Base-by-base conservation (phyloP, 2,329 filamentous ascomycete genomes). In the Apiospora koreana region DNA sequence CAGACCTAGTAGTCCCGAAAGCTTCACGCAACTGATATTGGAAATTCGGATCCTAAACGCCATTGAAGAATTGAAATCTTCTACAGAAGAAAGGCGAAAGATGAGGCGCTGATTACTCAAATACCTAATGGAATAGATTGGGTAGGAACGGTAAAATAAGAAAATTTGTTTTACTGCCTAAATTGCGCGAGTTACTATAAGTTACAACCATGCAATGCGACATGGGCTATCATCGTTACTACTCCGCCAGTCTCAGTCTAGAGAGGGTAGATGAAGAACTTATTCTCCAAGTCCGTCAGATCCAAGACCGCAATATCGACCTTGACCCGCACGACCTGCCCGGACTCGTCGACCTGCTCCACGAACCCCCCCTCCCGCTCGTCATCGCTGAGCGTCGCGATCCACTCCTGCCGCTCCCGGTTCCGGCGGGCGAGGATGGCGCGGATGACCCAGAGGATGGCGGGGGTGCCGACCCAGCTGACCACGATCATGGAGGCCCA, bases 211-310 rank as follows among this genome's bases (percentile, higher is more conserved):
- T n/a, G n/a, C n/a, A n/a, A n/a, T n/a, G n/a, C n/a, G n/a, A n/a
- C n/a, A n/a, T n/a, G n/a, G n/a, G n/a, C n/a, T n/a, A n/a, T n/a
- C n/a, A n/a, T n/a, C n/a, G n/a, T n/a, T n/a, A n/a, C n/a, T n/a
- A n/a, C n/a, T n/a, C n/a, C n/a, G 35, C 35, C 35, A 10, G 35
- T 38, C 10, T 38, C 5, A 38, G 25, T 28, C 48, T 54, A 54
- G 5, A 54, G 48, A 18, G 48, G 48, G 48, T 54, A 83, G 7
- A 82, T 77, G 31, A 83, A 83, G 68, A 77, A 79, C 35, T 76
- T 79, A 66, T 82, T 83, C 69, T 83, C 79, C 65, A 82, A 35
- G 67, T 83, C 82, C 1, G 81, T 83, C 64, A 83, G 69, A 58
- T 83, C 79, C 70, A 81, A n/a, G 42, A 82, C 68, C 0, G 81